A percentile compares a stretch with the other conserved stretches of the same genome.
These are phyloP conservation scores for Saturnispora zaruensis DNA, from an alignment of 805 yeast genomes.

Conservation along the genomic window DNA sequence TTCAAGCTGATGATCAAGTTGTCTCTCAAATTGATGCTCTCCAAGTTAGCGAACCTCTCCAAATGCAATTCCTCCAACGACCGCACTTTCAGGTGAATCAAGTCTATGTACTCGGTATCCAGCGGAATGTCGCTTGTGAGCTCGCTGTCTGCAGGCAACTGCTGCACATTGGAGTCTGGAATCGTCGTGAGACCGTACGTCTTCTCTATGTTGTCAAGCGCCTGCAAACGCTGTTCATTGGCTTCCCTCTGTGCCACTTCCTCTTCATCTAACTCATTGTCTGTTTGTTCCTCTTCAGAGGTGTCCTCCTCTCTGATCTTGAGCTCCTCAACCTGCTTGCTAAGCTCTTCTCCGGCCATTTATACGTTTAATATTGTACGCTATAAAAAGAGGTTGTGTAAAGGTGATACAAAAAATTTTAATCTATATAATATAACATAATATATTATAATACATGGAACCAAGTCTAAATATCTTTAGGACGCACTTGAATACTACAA, in stretches of 20 bases:
- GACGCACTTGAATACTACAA: no score
- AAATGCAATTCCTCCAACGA: conserved; percentile 56
- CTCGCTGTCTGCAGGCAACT: conserved; percentile 61
- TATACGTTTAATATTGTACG: not conserved
- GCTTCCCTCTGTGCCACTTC: conserved; percentile 4
- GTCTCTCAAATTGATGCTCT: conserved; percentile 67
- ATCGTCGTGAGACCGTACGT: conserved; percentile 26
- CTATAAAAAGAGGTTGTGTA: not conserved
- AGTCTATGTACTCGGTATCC: conserved; percentile 53
- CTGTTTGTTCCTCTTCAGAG: conserved; percentile 11
- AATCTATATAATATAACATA: not conserved
- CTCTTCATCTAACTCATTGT: conserved; percentile 12
- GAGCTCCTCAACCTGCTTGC: not conserved
- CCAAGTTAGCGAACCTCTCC: conserved; percentile 46
- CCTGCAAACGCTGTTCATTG: conserved; percentile 5
- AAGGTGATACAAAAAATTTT: no score
- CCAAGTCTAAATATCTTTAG: no score
- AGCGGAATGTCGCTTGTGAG: conserved; percentile 46
- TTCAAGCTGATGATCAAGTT: conserved; percentile 69
- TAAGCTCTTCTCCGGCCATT: not conserved
- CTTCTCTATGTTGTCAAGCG: conserved; percentile 17
- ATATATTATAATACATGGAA: no score
- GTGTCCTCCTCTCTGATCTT: conserved; percentile 1
- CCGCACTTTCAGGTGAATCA: conserved; percentile 61
- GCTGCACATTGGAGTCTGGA: conserved; percentile 39